Percentiles rank a stretch among this genome's conserved stretches.
Evolutionary conservation across 768 basidiomycete genomes (phyloP).

Genomic region (Suillus subluteus): DNA sequence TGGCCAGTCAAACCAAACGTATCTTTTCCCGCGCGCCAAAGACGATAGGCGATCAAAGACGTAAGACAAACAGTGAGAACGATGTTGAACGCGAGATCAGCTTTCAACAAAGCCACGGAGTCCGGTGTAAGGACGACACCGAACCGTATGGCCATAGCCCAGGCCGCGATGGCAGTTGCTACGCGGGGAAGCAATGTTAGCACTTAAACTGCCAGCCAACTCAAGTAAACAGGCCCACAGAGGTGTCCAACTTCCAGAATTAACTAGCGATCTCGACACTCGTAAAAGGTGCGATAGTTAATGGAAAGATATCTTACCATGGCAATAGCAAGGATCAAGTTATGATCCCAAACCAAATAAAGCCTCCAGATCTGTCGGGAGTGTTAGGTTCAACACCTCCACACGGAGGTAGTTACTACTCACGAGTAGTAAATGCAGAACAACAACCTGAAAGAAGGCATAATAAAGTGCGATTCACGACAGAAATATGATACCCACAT

Average conservation of each 20-base stretch:
- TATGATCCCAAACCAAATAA: conserved; percentile 8
- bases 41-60: conserved; percentile 16
- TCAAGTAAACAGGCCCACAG: not conserved
- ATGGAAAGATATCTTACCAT: conserved; percentile 4
- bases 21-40: conserved; percentile 17
- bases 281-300: not conserved
- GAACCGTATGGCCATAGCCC: not conserved
- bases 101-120: not conserved
- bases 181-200: not conserved
- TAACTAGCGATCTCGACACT: not conserved
- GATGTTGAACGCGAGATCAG: conserved; percentile 15
- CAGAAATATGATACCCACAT: conserved; percentile 3
- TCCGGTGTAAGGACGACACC: not conserved
- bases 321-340: not conserved
- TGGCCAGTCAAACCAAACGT: not conserved
- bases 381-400: not conserved
- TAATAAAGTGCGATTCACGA: not conserved
- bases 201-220: not conserved
- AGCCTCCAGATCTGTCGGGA: conserved; percentile 11
- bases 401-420: not conserved
- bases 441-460: not conserved
- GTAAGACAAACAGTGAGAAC: conserved; percentile 18
- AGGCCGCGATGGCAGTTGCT: not conserved
- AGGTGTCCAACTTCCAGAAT: conserved; percentile 5
- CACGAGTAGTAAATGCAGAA: conserved; percentile 11